Percentiles rank a stretch among this genome's conserved stretches.
Evolutionary conservation across 805 yeast genomes (phyloP).

Genomic region (Kazachstania bromeliacearum): DNA sequence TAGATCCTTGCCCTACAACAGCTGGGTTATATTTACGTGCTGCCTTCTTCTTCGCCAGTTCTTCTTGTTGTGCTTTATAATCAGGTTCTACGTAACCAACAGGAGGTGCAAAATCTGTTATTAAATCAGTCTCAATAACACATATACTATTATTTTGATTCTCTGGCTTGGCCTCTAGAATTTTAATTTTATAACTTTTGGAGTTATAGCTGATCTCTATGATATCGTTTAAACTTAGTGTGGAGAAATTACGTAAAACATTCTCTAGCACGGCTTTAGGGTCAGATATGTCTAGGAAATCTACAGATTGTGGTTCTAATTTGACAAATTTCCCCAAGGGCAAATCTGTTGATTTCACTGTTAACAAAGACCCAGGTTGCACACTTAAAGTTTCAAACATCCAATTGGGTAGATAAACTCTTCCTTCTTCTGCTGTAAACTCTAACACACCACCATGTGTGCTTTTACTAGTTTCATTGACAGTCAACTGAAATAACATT

Average conservation of each 20-base stretch:
- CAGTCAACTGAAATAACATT: slow-evolving; percentile 77
- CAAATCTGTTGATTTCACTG: slow-evolving; percentile 65
- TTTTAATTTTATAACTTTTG: slow-evolving; percentile 65
- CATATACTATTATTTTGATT: slow-evolving; percentile 60
- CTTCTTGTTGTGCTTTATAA: slow-evolving; percentile 29
- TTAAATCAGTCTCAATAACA: slow-evolving; percentile 93
- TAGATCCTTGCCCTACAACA: slow-evolving; percentile 47
- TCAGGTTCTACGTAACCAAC: slow-evolving; percentile 96
- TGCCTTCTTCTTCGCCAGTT: slow-evolving; percentile 20
- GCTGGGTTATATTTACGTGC: slow-evolving; percentile 23
- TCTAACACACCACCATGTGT: slow-evolving; percentile 95
- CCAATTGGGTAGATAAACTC: slow-evolving; percentile 94
- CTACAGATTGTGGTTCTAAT: slow-evolving; percentile 90
- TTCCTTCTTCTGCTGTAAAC: slow-evolving; percentile 94
- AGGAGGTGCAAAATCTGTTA: slow-evolving; percentile 97
- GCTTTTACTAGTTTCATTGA: slow-evolving; percentile 47
- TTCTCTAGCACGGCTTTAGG: slow-evolving; percentile 96
- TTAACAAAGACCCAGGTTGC: slow-evolving; percentile 72
- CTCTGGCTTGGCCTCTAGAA: slow-evolving; percentile 81
- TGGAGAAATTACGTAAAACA: slow-evolving; percentile 80
- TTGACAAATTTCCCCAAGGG: slow-evolving; percentile 85
- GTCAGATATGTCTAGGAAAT: slow-evolving; percentile 85
- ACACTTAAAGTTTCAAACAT: slow-evolving; percentile 72
- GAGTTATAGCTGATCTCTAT: slow-evolving; percentile 81
- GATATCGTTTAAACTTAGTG: slow-evolving; percentile 74